Evolutionary conservation across 2,329 filamentous ascomycete species (phyloP).

Genomic region (Metarhizium humberi): DNA sequence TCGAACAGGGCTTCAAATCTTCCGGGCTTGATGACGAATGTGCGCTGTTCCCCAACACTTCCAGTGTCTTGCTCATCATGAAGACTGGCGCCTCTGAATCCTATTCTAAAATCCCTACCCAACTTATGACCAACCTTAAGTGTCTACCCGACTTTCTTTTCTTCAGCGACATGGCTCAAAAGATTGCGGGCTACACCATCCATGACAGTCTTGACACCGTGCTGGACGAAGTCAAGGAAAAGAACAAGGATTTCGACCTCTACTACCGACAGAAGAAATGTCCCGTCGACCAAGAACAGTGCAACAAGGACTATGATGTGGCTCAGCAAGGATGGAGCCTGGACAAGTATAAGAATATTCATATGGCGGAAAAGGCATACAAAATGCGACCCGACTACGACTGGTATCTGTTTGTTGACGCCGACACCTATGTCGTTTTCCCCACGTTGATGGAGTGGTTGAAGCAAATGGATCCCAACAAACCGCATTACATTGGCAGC

Average conservation of each 20-base stretch:
- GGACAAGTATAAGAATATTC: slow-evolving; percentile 55
- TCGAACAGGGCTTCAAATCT: slow-evolving; percentile 6
- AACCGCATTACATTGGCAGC: slow-evolving; percentile 41
- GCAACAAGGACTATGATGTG: slow-evolving; percentile 23
- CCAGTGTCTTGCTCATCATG: slow-evolving; percentile 40
- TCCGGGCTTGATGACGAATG: slow-evolving; percentile 20
- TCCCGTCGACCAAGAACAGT: slow-evolving; percentile 33
- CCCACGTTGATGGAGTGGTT: slow-evolving; percentile 42
- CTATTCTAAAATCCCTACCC: slow-evolving; percentile 41
- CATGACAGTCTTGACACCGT: slow-evolving; percentile 38
- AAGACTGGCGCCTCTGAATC: slow-evolving; percentile 50
- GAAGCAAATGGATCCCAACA: slow-evolving; percentile 28
- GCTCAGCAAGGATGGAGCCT: slow-evolving; percentile 37
- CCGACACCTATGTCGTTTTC: slow-evolving; percentile 49
- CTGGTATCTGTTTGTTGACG: slow-evolving; percentile 53
- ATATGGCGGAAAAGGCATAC: slow-evolving; percentile 47
- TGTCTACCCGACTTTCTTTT: slow-evolving; percentile 43
- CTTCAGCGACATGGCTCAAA: slow-evolving; percentile 47
- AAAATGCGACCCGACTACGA: slow-evolving; percentile 39
- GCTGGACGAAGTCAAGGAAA: slow-evolving; percentile 29
- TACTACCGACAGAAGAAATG: slow-evolving; percentile 37
- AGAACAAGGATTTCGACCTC: slow-evolving; percentile 40
- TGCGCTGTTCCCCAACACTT: slow-evolving; percentile 32
- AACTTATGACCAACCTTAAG: slow-evolving; percentile 41
- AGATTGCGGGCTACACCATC: slow-evolving; percentile 33